Evolutionary conservation across 495 filamentous ascomycete species (phyloP).

Genomic region (Podospora comata): DNA sequence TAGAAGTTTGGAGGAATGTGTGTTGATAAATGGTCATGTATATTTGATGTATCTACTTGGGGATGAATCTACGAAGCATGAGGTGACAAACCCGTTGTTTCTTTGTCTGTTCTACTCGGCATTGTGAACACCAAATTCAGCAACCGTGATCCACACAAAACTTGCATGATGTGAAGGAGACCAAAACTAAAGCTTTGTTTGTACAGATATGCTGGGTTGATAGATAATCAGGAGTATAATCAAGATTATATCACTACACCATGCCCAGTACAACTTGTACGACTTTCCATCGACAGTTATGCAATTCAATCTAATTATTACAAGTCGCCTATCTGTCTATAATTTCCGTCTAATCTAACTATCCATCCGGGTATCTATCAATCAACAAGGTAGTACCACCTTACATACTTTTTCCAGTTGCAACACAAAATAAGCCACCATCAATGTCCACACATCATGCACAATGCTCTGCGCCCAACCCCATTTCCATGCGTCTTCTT

Average conservation of each 20-base stretch:
- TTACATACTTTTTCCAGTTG: not conserved
- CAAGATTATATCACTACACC: no score
- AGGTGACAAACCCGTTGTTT: not conserved
- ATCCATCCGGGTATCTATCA: constrained; percentile 3
- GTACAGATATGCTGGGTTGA: no score
- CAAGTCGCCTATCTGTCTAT: not conserved
- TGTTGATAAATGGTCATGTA: not conserved
- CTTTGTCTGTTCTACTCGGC: no score
- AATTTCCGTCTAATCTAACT: not conserved
- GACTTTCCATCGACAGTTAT: not conserved
- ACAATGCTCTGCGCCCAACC: not conserved
- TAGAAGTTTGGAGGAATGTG: not conserved
- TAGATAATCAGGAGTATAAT: no score
- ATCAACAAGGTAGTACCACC: constrained; percentile 3
- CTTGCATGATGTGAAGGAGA: no score
- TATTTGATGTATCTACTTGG: not conserved
- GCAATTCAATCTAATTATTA: not conserved
- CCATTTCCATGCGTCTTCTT: not conserved
- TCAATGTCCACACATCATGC: not conserved
- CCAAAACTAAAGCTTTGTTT: no score
- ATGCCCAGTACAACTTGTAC: no score
- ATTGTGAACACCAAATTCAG: no score
- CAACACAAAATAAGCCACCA: not conserved
- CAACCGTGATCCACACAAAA: no score
- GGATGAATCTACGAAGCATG: not conserved